A percentile compares a stretch with the other conserved stretches of the same genome.
These are phyloP conservation scores for Neospermospora avenae DNA, from an alignment of 2,329 filamentous ascomycete species.

Conservation along the genomic window DNA sequence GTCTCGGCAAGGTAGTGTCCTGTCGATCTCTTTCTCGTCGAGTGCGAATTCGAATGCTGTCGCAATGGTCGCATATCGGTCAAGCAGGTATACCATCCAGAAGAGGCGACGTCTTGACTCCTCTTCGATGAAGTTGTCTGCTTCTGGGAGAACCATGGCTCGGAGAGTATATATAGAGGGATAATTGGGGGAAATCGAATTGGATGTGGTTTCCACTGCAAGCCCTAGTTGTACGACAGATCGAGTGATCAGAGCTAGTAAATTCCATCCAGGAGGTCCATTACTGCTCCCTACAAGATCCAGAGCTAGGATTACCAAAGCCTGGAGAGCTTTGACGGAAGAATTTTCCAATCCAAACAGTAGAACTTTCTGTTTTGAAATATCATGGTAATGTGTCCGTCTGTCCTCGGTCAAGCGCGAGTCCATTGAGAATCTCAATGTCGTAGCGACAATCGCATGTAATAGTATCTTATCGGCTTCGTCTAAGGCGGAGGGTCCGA, in stretches of 20 bases:
- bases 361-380: slow-evolving; percentile 81
- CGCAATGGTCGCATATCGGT: slow-evolving; percentile 85
- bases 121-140: slow-evolving; percentile 84
- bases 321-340: slow-evolving; percentile 83
- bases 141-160: slow-evolving; percentile 79
- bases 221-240: slow-evolving; percentile 86
- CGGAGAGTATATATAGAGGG: slow-evolving; percentile 86
- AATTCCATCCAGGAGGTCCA: slow-evolving; percentile 87
- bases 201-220: slow-evolving; percentile 77
- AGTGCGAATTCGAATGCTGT: slow-evolving; percentile 91
- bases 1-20: slow-evolving; percentile 81
- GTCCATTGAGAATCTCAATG: slow-evolving; percentile 79
- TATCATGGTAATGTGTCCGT: slow-evolving; percentile 70
- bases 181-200: slow-evolving; percentile 72
- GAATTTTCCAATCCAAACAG: slow-evolving; percentile 87
- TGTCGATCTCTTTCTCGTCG: slow-evolving; percentile 85
- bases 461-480: slow-evolving; percentile 80
- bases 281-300: slow-evolving; percentile 85
- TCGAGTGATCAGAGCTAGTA: slow-evolving; percentile 83
- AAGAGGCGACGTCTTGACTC: slow-evolving; percentile 81
- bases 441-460: slow-evolving; percentile 86
- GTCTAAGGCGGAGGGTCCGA: slow-evolving; percentile 71
- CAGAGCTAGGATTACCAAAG: slow-evolving; percentile 79
- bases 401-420: slow-evolving; percentile 68
- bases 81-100: slow-evolving; percentile 91